Percentiles rank a stretch among this genome's conserved stretches.
Evolutionary conservation across 331 rosid genomes (phyloP).

Genomic region (Arachis monticola): DNA sequence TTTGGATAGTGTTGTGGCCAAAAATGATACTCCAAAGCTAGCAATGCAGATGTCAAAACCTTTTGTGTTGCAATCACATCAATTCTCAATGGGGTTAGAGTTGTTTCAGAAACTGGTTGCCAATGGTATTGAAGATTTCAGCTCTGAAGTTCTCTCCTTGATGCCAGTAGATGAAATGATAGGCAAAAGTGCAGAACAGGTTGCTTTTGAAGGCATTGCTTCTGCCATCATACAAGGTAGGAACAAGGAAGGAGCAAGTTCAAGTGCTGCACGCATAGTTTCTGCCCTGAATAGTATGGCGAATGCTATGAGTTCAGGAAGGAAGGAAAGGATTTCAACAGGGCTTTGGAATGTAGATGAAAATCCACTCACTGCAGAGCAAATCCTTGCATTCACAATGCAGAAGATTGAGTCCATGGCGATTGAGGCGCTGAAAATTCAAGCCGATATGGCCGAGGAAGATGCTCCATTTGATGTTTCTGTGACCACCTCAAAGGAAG

Average conservation of each 20-base stretch:
- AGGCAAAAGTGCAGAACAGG: conserved; percentile 91
- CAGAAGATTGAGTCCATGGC: conserved; percentile 78
- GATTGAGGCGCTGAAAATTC: conserved; percentile 68
- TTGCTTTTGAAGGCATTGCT: conserved; percentile 94
- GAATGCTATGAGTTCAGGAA: conserved; percentile 70
- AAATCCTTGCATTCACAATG: conserved; percentile 68
- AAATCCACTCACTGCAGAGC: conserved; percentile 55
- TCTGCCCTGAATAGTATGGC: conserved; percentile 69
- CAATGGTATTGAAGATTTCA: conserved; percentile 69
- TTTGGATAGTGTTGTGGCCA: conserved; percentile 49
- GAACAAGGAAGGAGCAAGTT: conserved; percentile 82
- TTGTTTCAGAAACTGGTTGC: conserved; percentile 73
- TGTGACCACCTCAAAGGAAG: conserved; percentile 39
- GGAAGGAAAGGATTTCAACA: conserved; percentile 75
- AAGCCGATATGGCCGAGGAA: conserved; percentile 79
- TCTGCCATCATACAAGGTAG: conserved; percentile 81
- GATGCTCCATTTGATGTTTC: conserved; percentile 67
- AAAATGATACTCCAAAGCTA: conserved; percentile 73
- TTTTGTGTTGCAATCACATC: conserved; percentile 49
- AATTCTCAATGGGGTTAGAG: conserved; percentile 67
- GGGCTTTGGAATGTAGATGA: conserved; percentile 80
- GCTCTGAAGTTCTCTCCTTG: conserved; percentile 53
- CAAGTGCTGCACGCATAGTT: conserved; percentile 72
- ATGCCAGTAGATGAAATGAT: conserved; percentile 54
- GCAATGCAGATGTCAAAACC: conserved; percentile 94